phyloP scores from a whole-genome alignment of 192 early-diverging fungal genomes.

The Coemansia umbellata region DNA sequence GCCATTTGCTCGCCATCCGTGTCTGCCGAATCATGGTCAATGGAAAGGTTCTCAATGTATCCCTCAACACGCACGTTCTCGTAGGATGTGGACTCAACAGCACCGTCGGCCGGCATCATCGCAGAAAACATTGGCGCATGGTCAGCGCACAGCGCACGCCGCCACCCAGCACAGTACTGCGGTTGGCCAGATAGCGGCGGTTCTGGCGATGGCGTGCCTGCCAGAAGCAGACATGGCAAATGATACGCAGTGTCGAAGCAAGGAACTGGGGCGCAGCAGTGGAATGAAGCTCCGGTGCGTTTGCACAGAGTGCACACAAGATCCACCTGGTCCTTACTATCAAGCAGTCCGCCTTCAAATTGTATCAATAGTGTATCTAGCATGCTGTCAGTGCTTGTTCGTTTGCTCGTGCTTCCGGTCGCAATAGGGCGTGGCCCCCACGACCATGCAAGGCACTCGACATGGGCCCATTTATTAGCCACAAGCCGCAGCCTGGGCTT shows the following conservation, averaged over 20 bases:
- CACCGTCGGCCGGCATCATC: slow-evolving; percentile 37
- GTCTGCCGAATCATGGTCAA: neutral
- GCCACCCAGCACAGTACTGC: slow-evolving; percentile 38
- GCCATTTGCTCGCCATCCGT: neutral
- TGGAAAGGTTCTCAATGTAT: neutral
- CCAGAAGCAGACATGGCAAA: slow-evolving; percentile 36
- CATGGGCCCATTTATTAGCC: slow-evolving; percentile 30
- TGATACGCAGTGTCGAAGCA: slow-evolving; percentile 40
- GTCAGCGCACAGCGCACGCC: slow-evolving; percentile 30
- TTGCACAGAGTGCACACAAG: slow-evolving; percentile 25
- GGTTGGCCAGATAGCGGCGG: neutral
- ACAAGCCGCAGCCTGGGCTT: neutral
- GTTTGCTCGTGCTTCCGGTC: neutral
- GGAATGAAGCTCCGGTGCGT: slow-evolving; percentile 31
- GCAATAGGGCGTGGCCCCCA: slow-evolving; percentile 40
- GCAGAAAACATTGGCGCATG: slow-evolving; percentile 36
- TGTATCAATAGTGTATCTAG: slow-evolving; percentile 4
- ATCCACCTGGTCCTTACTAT: neutral
- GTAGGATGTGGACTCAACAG: slow-evolving; percentile 9
- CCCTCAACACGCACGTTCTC: slow-evolving; percentile 12
- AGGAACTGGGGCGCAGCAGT: slow-evolving; percentile 44
- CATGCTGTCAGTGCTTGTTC: neutral
- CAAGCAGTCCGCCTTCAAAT: slow-evolving; percentile 28
- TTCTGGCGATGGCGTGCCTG: slow-evolving; percentile 9
- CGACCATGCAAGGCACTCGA: slow-evolving; percentile 48